A percentile compares a stretch with the other conserved stretches of the same genome.
phyloP scores from a whole-genome alignment of 2,329 filamentous ascomycete species.

The Nemania bipapillata region DNA sequence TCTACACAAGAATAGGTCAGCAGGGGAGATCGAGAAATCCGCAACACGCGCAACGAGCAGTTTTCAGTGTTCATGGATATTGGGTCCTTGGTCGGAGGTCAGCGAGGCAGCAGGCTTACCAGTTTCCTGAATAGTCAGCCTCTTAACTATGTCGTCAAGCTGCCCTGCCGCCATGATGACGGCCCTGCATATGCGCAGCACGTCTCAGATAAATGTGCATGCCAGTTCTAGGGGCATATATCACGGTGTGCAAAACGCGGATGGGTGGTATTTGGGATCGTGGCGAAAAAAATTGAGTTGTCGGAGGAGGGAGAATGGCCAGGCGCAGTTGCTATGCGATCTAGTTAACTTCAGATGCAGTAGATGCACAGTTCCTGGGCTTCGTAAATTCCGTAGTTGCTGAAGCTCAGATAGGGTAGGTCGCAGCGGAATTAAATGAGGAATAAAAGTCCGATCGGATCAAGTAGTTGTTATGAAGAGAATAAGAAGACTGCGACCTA shows the following conservation, averaged over 20 bases:
- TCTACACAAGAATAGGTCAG: slow-evolving; percentile 64
- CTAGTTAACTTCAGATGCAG: slow-evolving; percentile 6
- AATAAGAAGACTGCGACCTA: slow-evolving; percentile 38
- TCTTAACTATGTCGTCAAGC: slow-evolving; percentile 72
- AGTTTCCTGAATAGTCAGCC: slow-evolving; percentile 66
- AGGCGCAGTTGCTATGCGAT: neutral
- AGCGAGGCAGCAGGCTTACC: slow-evolving; percentile 56
- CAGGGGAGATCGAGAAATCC: neutral
- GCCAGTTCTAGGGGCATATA: slow-evolving; percentile 7
- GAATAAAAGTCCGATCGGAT: slow-evolving; percentile 21
- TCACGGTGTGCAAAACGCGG: neutral
- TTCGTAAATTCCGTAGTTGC: neutral
- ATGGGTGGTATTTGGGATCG: neutral
- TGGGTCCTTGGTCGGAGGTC: slow-evolving; percentile 1
- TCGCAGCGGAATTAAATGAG: slow-evolving; percentile 32
- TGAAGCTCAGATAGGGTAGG: neutral
- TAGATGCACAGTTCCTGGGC: neutral
- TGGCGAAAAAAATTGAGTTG: neutral
- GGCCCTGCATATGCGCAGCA: slow-evolving; percentile 53
- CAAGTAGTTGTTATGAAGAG: slow-evolving; percentile 46
- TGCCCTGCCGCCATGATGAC: slow-evolving; percentile 69
- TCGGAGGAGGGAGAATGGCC: neutral
- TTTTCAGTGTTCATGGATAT: neutral
- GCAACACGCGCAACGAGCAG: neutral
- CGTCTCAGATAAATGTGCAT: slow-evolving; percentile 20